These are phyloP conservation scores for Huntiella moniliformis DNA, from an alignment of 2,329 filamentous ascomycete species.

Conservation along the genomic window DNA sequence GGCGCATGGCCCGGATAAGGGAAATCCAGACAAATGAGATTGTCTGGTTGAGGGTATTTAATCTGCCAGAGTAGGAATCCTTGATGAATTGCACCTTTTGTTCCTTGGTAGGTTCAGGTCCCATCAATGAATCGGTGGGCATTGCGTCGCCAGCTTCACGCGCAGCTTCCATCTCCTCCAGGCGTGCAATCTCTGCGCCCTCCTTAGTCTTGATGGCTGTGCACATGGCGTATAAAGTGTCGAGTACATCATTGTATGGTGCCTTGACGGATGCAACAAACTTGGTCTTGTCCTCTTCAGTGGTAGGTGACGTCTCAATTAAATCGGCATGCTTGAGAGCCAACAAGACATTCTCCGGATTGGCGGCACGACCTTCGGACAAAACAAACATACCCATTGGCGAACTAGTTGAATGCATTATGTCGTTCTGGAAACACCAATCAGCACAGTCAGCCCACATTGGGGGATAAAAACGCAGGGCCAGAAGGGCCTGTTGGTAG, in stretches of 20 bases:
- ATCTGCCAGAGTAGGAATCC: conserved; percentile 52
- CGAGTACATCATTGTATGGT: conserved; percentile 66
- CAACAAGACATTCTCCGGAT: conserved; percentile 81
- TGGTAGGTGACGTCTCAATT: conserved; percentile 58
- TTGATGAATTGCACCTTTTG: conserved; percentile 42
- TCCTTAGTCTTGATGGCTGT: conserved; percentile 51
- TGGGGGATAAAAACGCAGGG: conserved; percentile 82
- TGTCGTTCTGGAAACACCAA: conserved; percentile 68
- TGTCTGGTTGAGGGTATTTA: conserved; percentile 59
- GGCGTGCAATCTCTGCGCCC: conserved; percentile 34
- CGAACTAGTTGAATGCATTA: conserved; percentile 30
- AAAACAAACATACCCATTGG: conserved; percentile 56
- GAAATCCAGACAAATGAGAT: conserved; percentile 93
- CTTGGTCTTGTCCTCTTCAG: conserved; percentile 59
- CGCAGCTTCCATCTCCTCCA: conserved; percentile 32
- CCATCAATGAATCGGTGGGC: conserved; percentile 4
- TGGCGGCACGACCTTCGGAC: conserved; percentile 64
- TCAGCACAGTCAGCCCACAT: conserved; percentile 91
- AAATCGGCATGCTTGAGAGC: conserved; percentile 80
- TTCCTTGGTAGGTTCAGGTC: conserved; percentile 27
- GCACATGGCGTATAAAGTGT: conserved; percentile 73
- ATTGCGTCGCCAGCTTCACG: conserved; percentile 20
- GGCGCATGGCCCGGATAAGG: conserved; percentile 80
- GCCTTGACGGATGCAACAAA: conserved; percentile 64
- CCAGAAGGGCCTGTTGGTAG: conserved; percentile 88